Evolutionary conservation across 805 yeast genomes (phyloP).

Genomic region (Isabelozyma rhagii): DNA sequence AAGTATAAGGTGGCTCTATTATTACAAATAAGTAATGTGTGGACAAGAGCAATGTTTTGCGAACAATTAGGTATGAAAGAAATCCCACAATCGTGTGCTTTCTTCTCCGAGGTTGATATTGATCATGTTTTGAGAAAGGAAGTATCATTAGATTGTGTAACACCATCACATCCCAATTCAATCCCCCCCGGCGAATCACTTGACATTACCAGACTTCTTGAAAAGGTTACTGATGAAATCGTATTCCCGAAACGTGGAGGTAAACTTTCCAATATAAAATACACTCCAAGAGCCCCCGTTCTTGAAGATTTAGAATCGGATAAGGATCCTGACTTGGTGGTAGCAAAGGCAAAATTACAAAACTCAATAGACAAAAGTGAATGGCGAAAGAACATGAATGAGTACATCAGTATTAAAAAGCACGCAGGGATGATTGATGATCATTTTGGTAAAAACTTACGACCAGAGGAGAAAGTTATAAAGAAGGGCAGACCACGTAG

Average conservation of each 20-base stretch:
- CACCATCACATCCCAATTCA: slow-evolving; percentile 76
- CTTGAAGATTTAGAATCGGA: slow-evolving; percentile 25
- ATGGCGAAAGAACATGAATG: slow-evolving; percentile 20
- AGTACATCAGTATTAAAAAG: slow-evolving; percentile 10
- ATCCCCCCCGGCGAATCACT: slow-evolving; percentile 79
- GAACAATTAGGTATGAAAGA: slow-evolving; percentile 87
- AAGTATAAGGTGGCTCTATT: slow-evolving; percentile 75
- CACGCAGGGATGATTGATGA: not conserved
- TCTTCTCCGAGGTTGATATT: slow-evolving; percentile 89
- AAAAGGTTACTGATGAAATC: slow-evolving; percentile 14
- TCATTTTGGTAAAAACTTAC: not conserved
- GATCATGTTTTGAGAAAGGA: slow-evolving; percentile 89
- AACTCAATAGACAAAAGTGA: slow-evolving; percentile 18
- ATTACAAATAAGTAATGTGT: slow-evolving; percentile 82
- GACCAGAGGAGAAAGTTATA: not conserved
- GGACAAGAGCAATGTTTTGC: slow-evolving; percentile 96
- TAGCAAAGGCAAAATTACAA: slow-evolving; percentile 25
- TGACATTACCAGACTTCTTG: slow-evolving; percentile 54
- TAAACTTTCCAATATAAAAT: slow-evolving; percentile 6
- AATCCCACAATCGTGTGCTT: slow-evolving; percentile 92
- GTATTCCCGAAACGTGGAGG: not conserved
- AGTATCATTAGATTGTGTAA: slow-evolving; percentile 85
- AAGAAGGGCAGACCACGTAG: not conserved
- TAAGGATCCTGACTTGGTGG: slow-evolving; percentile 10
- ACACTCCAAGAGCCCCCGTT: slow-evolving; percentile 20